Evolutionary conservation across 805 yeast genomes (phyloP).

Genomic region (Yarrowia deformans): DNA sequence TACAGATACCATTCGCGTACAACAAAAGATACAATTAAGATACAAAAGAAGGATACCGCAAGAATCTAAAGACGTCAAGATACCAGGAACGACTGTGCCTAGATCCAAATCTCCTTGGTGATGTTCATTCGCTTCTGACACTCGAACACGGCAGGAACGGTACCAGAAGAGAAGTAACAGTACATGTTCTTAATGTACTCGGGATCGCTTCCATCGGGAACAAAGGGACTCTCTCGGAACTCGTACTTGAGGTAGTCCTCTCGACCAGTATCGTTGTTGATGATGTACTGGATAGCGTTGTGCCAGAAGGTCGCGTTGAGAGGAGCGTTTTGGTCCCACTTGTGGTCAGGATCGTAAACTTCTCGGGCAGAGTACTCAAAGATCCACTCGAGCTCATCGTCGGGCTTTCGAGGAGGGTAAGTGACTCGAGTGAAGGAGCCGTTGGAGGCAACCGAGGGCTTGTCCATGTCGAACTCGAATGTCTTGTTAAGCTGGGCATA

Average conservation of each 20-base stretch:
- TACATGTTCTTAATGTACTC: slow-evolving; percentile 52
- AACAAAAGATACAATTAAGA: slow-evolving; percentile 5
- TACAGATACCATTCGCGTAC: neutral
- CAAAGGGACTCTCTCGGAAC: slow-evolving; percentile 61
- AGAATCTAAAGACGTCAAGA: slow-evolving; percentile 9
- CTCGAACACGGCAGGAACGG: slow-evolving; percentile 45
- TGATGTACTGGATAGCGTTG: slow-evolving; percentile 46
- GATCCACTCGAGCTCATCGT: slow-evolving; percentile 65
- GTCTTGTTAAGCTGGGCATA: slow-evolving; percentile 65
- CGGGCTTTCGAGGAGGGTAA: slow-evolving; percentile 42
- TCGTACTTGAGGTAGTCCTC: slow-evolving; percentile 57
- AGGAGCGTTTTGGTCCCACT: slow-evolving; percentile 68
- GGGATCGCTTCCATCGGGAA: slow-evolving; percentile 56
- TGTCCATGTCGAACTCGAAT: slow-evolving; percentile 47
- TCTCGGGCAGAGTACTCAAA: slow-evolving; percentile 58
- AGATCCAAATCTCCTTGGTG: slow-evolving; percentile 39
- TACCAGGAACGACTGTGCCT: neutral
- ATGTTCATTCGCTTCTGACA: slow-evolving; percentile 42
- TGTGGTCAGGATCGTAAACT: slow-evolving; percentile 57
- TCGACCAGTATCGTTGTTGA: slow-evolving; percentile 55
- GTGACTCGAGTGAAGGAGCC: slow-evolving; percentile 25
- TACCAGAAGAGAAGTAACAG: slow-evolving; percentile 51
- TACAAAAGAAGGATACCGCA: neutral
- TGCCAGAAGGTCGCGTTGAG: slow-evolving; percentile 76
- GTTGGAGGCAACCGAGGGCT: slow-evolving; percentile 26